Conservation (phyloP, 2,329 filamentous ascomycete genomes). For the Alternaria brassicicola region DNA sequence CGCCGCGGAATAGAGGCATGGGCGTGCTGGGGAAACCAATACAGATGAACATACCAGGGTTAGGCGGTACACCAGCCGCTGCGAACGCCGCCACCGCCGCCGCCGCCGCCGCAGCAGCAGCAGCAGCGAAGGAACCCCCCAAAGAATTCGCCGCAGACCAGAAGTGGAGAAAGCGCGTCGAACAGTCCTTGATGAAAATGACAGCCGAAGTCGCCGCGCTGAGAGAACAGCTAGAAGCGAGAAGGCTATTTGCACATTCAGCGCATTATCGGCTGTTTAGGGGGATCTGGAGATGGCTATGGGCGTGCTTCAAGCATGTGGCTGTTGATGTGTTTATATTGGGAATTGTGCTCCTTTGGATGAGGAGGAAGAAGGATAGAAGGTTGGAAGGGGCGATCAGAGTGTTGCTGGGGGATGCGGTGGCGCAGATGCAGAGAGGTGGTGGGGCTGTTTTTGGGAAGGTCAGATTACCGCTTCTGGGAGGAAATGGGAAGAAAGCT, state of each 20-base stretch:
- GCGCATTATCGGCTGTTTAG: slow-evolving; percentile 65
- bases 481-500: slow-evolving; percentile 20
- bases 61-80: slow-evolving; percentile 8
- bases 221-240: slow-evolving; percentile 84
- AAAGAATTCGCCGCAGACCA: slow-evolving; percentile 47
- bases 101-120: too few relatives aligned
- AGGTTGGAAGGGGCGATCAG: slow-evolving; percentile 76
- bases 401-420: slow-evolving; percentile 61
- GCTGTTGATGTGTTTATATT: slow-evolving; percentile 73
- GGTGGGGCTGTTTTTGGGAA: slow-evolving; percentile 34
- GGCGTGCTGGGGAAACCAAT: slow-evolving; percentile 28
- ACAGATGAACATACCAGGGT: slow-evolving; percentile 27
- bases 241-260: slow-evolving; percentile 72
- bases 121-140: neutral
- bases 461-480: slow-evolving; percentile 32
- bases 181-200: slow-evolving; percentile 84
- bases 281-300: slow-evolving; percentile 56
- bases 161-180: slow-evolving; percentile 81
- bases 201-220: slow-evolving; percentile 91
- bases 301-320: slow-evolving; percentile 80
- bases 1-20: slow-evolving; percentile 19
- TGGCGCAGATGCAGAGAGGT: slow-evolving; percentile 47
- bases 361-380: slow-evolving; percentile 73
- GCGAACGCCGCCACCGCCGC: neutral
- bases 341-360: slow-evolving; percentile 70